Conservation (phyloP, 331 rosid species). For the Pyrus hybrid region DNA sequence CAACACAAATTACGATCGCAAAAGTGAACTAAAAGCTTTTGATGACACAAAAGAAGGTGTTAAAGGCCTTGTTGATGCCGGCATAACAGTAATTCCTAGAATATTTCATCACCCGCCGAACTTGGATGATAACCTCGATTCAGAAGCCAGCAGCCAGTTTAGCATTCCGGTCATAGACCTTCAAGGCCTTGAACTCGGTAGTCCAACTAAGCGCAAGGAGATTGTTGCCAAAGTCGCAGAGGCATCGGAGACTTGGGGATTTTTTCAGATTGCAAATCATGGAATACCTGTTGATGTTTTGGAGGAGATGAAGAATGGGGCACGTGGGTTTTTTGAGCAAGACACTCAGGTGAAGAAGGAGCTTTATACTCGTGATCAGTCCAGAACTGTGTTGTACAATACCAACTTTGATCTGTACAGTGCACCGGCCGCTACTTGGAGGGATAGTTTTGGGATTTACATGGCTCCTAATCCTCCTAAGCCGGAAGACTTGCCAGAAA, state of each 20-base stretch:
- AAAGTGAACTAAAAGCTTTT: conserved; percentile 44
- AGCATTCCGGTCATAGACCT: conserved; percentile 44
- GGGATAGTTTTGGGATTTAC: not conserved
- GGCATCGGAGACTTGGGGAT: conserved; percentile 42
- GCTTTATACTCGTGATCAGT: conserved; percentile 14
- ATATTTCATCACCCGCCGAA: conserved; percentile 30
- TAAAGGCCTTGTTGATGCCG: conserved; percentile 59
- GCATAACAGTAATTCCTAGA: conserved; percentile 30
- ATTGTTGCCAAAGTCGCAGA: conserved; percentile 20
- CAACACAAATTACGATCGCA: conserved; percentile 7
- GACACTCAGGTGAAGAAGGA: not conserved
- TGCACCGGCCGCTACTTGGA: conserved; percentile 1
- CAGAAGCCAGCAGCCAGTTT: not conserved
- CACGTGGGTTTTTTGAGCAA: not conserved
- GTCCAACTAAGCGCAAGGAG: conserved; percentile 1
- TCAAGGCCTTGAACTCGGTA: conserved; percentile 4
- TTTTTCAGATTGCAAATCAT: conserved; percentile 1
- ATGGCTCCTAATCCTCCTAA: conserved; percentile 2
- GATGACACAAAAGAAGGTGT: conserved; percentile 62
- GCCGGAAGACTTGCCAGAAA: not conserved
- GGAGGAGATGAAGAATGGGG: not conserved
- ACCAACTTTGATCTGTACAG: not conserved
- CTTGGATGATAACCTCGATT: not conserved
- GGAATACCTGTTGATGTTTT: not conserved
- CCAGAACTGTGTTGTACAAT: not conserved